phyloP scores from a whole-genome alignment of 164 flowering plant genomes.

The Platanus orientalis region DNA sequence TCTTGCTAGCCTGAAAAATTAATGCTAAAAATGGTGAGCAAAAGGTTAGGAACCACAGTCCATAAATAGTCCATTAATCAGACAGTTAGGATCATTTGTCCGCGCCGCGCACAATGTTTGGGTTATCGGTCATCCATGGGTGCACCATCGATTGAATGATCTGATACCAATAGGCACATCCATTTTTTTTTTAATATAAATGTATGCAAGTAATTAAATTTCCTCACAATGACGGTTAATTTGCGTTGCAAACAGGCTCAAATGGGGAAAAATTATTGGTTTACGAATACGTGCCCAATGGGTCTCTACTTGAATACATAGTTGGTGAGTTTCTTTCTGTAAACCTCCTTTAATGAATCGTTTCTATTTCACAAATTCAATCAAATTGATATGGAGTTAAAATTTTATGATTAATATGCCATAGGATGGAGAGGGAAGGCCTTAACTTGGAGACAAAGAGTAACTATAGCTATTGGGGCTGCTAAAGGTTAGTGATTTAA shows the following conservation, averaged over 20 bases:
- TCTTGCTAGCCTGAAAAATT: no score
- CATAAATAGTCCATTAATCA: no score
- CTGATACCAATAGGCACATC: no score
- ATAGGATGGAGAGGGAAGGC: slow-evolving; percentile 45
- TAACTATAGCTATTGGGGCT: slow-evolving; percentile 63
- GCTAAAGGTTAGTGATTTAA: slow-evolving; percentile 49
- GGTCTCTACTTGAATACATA: slow-evolving; percentile 64
- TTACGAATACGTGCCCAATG: slow-evolving; percentile 65
- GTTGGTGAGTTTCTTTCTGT: slow-evolving; percentile 30
- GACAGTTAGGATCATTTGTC: no score
- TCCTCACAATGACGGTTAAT: no score
- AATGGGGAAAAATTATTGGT: slow-evolving; percentile 38
- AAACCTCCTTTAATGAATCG: not conserved
- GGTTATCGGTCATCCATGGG: no score
- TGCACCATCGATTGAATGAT: no score
- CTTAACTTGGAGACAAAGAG: slow-evolving; percentile 73
- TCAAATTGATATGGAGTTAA: not conserved
- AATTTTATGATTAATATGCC: not conserved
- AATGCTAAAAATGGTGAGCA: no score
- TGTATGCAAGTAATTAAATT: no score
- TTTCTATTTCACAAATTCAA: not conserved
- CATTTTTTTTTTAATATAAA: no score
- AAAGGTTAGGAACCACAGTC: no score
- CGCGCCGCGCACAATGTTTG: not conserved
- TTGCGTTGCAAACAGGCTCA: slow-evolving; percentile 22